phyloP scores from a whole-genome alignment of 139 green algal genomes.

The Marvania coccoides region DNA sequence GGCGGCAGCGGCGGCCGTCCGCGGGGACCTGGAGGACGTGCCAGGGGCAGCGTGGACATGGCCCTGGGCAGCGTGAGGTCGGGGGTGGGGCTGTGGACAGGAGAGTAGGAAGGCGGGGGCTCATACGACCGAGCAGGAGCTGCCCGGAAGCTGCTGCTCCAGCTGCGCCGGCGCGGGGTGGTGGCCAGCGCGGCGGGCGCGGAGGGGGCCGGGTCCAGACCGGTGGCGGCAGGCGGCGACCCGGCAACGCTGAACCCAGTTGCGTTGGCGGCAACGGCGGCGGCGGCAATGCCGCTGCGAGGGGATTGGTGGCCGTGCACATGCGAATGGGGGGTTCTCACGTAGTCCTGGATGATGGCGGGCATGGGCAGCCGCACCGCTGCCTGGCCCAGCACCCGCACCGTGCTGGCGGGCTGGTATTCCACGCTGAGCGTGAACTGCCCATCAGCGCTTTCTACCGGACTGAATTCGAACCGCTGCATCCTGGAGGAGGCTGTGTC shows the following conservation, averaged over 20 bases:
- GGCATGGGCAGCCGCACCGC: conserved; percentile 17
- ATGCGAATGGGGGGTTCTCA: conserved; percentile 8
- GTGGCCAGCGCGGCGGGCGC: not conserved
- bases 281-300: not conserved
- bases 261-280: conserved; percentile 1
- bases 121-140: not conserved
- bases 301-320: not conserved
- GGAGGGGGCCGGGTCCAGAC: not conserved
- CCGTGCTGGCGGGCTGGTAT: conserved; percentile 36
- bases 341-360: conserved; percentile 38
- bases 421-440: conserved; percentile 40
- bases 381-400: conserved; percentile 40
- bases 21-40: not conserved
- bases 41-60: not conserved
- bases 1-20: not conserved
- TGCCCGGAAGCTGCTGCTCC: not conserved
- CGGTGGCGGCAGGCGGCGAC: too few relatives aligned
- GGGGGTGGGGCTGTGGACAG: too few relatives aligned
- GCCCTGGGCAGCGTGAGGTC: not conserved
- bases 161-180: not conserved
- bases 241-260: not conserved
- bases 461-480: conserved; percentile 43
- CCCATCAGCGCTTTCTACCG: conserved; percentile 51
- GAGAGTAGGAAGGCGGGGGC: too few relatives aligned
- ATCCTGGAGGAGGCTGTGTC: not conserved